Base-by-base conservation (phyloP, 441 rosid species). In the Dalechampia spathulata region DNA sequence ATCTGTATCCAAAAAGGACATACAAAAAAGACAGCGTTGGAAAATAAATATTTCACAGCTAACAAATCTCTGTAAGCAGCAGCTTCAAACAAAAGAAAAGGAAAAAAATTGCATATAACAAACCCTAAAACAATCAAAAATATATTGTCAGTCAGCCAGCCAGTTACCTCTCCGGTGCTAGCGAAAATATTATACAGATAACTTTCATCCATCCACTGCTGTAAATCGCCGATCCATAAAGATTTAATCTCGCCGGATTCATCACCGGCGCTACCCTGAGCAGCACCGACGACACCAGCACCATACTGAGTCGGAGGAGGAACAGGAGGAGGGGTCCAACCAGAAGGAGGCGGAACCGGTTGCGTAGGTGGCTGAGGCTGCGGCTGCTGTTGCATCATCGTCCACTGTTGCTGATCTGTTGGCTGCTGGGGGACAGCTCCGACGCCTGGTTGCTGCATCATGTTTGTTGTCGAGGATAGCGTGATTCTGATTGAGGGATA, bases 121-220 rank as follows among this genome's bases (percentile, higher is more conserved):
- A 3, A 8, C 8, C 4, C 34, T 3, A 30, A 30, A 30, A 30
- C 8, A 30, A 3, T 30, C 34, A 30, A 30, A 30, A 30, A 3
- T 30, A 30, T 30, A 30, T n/a, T n/a, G n/a, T n/a, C n/a, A n/a
- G n/a, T n/a, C n/a, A n/a, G n/a, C n/a, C n/a, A n/a, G n/a, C 15
- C 27, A 12, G 26, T 50, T 75, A 82, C 93, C 89, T 88, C 93
- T 34, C 90, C 83, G 7, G 83, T 72, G 41, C 43, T 45, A 55
- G 80, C 49, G 63, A 88, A 86, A 67, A 75, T 64, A 57, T 26
- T 71, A 48, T 67, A 41, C 58, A 88, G 82, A 60, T 92, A 88
- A 68, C 38, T 72, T 67, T 88, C 96, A 47, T 92, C 96, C 95
- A 92, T 86, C 89, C 94, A 85, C n/a, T 72, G 87, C 79, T 79